Conservation (phyloP, 75 land plant genomes). For the Adiantum capillusveneris region DNA sequence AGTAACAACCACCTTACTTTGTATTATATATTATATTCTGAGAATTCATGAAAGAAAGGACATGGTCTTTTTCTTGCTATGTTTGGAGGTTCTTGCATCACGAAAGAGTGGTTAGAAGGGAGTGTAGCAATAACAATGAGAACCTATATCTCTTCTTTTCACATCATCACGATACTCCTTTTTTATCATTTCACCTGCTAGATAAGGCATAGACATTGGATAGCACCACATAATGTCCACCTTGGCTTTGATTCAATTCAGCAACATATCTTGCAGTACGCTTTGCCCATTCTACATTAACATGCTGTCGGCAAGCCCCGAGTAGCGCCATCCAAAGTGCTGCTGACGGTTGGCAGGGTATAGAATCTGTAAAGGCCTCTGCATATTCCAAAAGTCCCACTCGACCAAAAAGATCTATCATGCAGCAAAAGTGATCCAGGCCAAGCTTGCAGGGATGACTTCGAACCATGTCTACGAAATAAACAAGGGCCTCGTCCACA, state of each 20-base stretch:
- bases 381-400: background rate
- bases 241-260: slow-evolving; percentile 39
- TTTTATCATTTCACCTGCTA: too few species aligned
- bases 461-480: slow-evolving; percentile 36
- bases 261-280: slow-evolving; percentile 21
- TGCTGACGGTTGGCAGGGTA: background rate
- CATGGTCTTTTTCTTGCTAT: too few species aligned
- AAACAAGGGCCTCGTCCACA: slow-evolving; percentile 43
- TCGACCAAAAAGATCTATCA: slow-evolving; percentile 1
- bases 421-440: background rate
- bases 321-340: background rate
- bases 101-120: too few species aligned
- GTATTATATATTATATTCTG: too few species aligned
- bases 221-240: slow-evolving; percentile 25
- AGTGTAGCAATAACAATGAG: too few species aligned
- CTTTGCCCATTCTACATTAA: background rate
- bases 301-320: background rate
- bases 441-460: slow-evolving; percentile 19
- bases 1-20: too few species aligned
- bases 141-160: too few species aligned
- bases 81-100: too few species aligned
- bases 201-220: slow-evolving; percentile 25
- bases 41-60: too few species aligned
- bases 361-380: background rate
- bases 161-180: too few species aligned